Percentiles rank a stretch among this genome's conserved stretches.
phyloP scores from a whole-genome alignment of 169 alveolate species.

The Eimeria maxima region DNA sequence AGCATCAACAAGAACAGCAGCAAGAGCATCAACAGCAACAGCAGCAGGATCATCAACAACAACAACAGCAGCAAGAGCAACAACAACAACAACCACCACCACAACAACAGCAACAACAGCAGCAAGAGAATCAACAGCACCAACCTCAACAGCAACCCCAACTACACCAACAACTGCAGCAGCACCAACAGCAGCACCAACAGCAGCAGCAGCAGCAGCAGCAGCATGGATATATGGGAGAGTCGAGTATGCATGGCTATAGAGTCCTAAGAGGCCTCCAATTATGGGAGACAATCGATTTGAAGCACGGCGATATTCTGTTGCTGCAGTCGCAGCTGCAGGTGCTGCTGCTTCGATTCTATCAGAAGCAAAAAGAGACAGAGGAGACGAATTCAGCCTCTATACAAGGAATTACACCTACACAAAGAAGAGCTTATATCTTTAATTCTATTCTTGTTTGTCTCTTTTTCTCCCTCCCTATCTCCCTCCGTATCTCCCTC shows the following conservation, averaged over 20 bases:
- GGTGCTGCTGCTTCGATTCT: background rate
- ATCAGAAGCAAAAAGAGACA: background rate
- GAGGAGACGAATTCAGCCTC: background rate
- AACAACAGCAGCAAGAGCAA: background rate
- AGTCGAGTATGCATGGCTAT: too few species aligned
- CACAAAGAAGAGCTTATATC: background rate
- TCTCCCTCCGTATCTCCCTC: background rate
- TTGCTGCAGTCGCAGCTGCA: slow-evolving; percentile 14
- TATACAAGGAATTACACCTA: background rate
- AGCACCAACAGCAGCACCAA: too few species aligned
- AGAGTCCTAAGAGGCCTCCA: background rate
- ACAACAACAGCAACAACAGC: too few species aligned
- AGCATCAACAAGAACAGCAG: background rate
- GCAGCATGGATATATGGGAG: background rate
- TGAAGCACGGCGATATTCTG: slow-evolving; percentile 6
- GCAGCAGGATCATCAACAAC: too few species aligned
- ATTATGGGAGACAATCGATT: background rate
- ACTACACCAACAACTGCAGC: too few species aligned
- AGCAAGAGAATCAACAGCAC: too few species aligned
- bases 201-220: too few species aligned
- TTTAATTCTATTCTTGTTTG: background rate
- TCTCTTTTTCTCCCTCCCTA: background rate
- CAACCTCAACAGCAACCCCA: background rate
- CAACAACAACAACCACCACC: too few species aligned
- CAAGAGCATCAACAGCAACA: background rate